Conservation (phyloP, 2,329 filamentous ascomycete genomes). For the Fusarium piperis region DNA sequence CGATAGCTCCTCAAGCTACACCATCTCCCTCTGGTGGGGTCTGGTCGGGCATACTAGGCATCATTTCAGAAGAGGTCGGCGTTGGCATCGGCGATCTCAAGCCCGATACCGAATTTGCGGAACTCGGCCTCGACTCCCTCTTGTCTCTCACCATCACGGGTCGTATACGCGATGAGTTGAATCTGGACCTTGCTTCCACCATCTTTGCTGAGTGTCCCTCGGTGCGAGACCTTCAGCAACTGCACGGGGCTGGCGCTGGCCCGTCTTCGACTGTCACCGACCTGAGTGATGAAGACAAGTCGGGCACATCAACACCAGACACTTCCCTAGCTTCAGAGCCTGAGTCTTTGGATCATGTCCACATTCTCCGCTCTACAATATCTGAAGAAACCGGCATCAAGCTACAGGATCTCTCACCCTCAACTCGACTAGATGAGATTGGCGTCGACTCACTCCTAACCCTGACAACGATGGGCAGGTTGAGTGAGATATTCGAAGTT, state of each 20-base stretch:
- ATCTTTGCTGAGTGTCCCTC: constrained; percentile 44
- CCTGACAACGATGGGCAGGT: constrained; percentile 23
- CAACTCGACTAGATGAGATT: constrained; percentile 27
- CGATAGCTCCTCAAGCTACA: constrained; percentile 42
- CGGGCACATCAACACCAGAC: constrained; percentile 53
- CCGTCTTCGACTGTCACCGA: constrained; percentile 71
- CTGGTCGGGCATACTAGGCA: constrained; percentile 42
- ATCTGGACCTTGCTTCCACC: constrained; percentile 58
- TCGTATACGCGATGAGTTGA: constrained; percentile 63
- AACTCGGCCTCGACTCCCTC: constrained; percentile 68
- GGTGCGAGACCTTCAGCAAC: constrained; percentile 24
- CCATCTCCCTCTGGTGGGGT: neutral
- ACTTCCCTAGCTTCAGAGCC: constrained; percentile 28
- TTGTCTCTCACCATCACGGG: constrained; percentile 67
- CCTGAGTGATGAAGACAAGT: constrained; percentile 71
- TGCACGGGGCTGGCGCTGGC: constrained; percentile 35
- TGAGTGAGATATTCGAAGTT: constrained; percentile 40
- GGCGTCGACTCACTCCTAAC: constrained; percentile 35
- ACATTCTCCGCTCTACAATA: constrained; percentile 22
- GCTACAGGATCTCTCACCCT: constrained; percentile 18
- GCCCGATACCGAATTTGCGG: constrained; percentile 63
- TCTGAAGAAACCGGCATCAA: constrained; percentile 34
- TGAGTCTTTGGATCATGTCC: constrained; percentile 7
- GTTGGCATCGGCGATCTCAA: constrained; percentile 72
- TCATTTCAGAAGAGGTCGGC: constrained; percentile 73